A percentile compares a stretch with the other conserved stretches of the same genome.
Evolutionary conservation across 306 rosid species (phyloP).

Genomic region (Bauhinia variegata): DNA sequence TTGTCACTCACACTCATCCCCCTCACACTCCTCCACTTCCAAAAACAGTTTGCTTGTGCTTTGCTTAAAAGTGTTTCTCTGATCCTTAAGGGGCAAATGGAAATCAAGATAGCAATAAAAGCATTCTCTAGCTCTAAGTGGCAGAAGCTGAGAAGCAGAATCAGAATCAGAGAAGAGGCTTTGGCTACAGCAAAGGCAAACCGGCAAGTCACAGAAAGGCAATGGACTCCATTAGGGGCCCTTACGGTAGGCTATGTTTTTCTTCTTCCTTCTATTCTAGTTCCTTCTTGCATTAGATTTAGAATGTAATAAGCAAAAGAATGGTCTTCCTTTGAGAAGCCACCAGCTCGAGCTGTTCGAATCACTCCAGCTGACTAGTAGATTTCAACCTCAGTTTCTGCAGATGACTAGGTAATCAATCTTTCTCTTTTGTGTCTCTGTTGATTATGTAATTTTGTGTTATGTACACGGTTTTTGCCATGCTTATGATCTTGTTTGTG

Average conservation of each 20-base stretch:
- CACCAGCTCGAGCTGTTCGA: constrained; percentile 36
- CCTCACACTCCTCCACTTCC: constrained; percentile 41
- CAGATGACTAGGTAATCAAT: constrained; percentile 43
- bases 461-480: constrained; percentile 11
- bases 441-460: neutral
- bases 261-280: constrained; percentile 31
- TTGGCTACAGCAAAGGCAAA: constrained; percentile 53
- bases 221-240: constrained; percentile 63
- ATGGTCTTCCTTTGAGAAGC: constrained; percentile 38
- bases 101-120: constrained; percentile 13
- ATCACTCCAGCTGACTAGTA: constrained; percentile 43
- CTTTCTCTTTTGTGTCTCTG: constrained; percentile 15
- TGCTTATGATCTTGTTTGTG: constrained; percentile 35
- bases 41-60: constrained; percentile 56
- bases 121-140: constrained; percentile 30
- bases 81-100: no score
- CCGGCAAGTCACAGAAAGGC: constrained; percentile 98
- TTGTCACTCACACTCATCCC: neutral
- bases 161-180: constrained; percentile 41
- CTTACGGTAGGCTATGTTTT: constrained; percentile 40
- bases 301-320: constrained; percentile 45
- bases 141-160: constrained; percentile 40
- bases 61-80: constrained; percentile 50
- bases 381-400: constrained; percentile 41
- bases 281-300: constrained; percentile 25